A percentile compares a stretch with the other conserved stretches of the same genome.
These are phyloP conservation scores for Penicillium diatomitis DNA, from an alignment of 495 filamentous ascomycete species.

Conservation along the genomic window DNA sequence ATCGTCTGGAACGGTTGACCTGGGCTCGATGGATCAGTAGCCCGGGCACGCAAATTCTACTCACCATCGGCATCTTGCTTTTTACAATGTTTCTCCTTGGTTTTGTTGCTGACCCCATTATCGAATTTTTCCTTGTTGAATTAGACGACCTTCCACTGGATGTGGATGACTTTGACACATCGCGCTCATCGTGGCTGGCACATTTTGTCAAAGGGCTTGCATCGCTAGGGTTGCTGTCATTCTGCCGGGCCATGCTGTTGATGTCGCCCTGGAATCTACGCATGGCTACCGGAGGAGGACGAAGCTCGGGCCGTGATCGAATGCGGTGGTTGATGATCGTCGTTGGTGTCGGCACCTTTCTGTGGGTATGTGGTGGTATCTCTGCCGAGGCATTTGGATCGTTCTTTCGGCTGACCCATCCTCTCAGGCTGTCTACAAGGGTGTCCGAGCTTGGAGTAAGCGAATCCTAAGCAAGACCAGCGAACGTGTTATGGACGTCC, in stretches of 20 bases:
- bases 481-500: slow-evolving; percentile 74
- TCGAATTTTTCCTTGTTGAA: slow-evolving; percentile 78
- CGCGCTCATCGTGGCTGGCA: slow-evolving; percentile 52
- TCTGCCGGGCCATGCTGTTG: slow-evolving; percentile 69
- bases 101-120: slow-evolving; percentile 88
- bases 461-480: slow-evolving; percentile 63
- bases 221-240: slow-evolving; percentile 74
- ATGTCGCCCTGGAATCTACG: slow-evolving; percentile 47
- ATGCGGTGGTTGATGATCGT: slow-evolving; percentile 68
- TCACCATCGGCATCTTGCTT: slow-evolving; percentile 64
- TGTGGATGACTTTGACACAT: slow-evolving; percentile 16
- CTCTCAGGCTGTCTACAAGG: slow-evolving; percentile 68
- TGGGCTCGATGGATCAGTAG: slow-evolving; percentile 71
- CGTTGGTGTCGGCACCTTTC: slow-evolving; percentile 71
- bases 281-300: slow-evolving; percentile 20
- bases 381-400: no score
- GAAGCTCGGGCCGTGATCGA: slow-evolving; percentile 61
- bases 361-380: slow-evolving; percentile 52
- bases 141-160: slow-evolving; percentile 37
- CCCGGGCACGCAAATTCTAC: slow-evolving; percentile 46
- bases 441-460: slow-evolving; percentile 60
- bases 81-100: slow-evolving; percentile 68
- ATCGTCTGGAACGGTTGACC: slow-evolving; percentile 67
- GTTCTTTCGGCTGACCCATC: slow-evolving; percentile 8
- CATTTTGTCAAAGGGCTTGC: slow-evolving; percentile 86